These are phyloP conservation scores for Boletus rufocinnamomeus DNA, from an alignment of 768 basidiomycete species.

Conservation along the genomic window DNA sequence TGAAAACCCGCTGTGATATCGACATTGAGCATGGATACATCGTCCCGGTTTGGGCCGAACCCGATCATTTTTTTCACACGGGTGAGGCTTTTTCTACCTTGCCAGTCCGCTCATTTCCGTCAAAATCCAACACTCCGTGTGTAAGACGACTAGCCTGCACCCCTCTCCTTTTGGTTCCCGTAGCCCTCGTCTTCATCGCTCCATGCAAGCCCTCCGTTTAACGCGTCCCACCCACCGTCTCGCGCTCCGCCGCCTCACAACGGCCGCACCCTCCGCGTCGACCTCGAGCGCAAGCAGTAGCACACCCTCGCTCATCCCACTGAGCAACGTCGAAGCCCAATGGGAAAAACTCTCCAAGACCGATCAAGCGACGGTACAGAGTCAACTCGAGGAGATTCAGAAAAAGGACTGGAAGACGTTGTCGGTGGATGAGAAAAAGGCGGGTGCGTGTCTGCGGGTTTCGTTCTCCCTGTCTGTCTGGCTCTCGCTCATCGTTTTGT, in stretches of 20 bases:
- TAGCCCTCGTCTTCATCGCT: too few species aligned
- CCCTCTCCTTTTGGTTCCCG: not conserved
- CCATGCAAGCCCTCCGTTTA: conserved; percentile 61
- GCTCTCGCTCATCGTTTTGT: not conserved
- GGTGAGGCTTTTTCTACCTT: not conserved
- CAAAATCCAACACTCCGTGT: not conserved
- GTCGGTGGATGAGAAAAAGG: conserved; percentile 95
- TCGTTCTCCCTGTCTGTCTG: too few species aligned
- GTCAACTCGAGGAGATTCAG: conserved; percentile 88
- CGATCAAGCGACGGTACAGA: conserved; percentile 78
- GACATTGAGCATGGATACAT: not conserved
- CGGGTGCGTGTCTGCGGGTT: conserved; percentile 60
- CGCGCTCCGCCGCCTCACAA: conserved; percentile 49
- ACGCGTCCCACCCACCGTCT: conserved; percentile 45
- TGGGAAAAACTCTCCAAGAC: conserved; percentile 72
- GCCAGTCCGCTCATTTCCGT: not conserved
- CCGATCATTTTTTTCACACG: conserved; percentile 12
- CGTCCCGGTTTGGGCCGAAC: conserved; percentile 21
- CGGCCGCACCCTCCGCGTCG: conserved; percentile 44
- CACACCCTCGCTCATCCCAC: conserved; percentile 55
- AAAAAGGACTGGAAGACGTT: conserved; percentile 95
- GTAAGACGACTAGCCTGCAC: too few species aligned
- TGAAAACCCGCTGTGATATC: too few species aligned
- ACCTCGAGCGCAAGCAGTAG: conserved; percentile 27
- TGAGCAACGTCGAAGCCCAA: conserved; percentile 91